Base-by-base conservation (phyloP, 441 rosid genomes). In the Rhodomyrtus psidioides region DNA sequence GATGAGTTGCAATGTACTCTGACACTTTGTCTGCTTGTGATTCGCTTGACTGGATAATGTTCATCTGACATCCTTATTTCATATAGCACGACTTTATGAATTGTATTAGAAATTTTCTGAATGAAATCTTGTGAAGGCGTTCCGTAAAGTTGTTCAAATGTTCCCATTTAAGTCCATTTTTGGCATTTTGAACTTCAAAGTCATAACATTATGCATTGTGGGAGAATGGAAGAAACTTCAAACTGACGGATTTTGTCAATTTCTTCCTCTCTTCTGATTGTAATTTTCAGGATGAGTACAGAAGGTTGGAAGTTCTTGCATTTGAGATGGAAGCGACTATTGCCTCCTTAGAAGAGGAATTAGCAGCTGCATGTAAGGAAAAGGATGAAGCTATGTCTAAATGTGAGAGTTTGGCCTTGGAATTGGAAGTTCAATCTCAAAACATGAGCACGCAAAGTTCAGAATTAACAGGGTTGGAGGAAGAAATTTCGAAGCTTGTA, bases 281-380 rank as follows among this genome's bases (percentile, higher is more conserved):
- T 86, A 54, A 87, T 90, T 59, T 85, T 88, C 88, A 97, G 99
- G 99, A 96, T 86, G 98, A 96, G 8, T 93, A 92, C 88, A 90
- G 60, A 87, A 90, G 90, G 88, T 90, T 97, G 86, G 99, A 96
- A 93, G 94, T 94, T 88, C 94, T 93, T 88, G 96, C 96, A 81
- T 94, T 95, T 94, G 99, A 97, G 90, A 95, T 95, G 99, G 98
- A 97, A 90, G 88, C 96, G 89, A 91, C 95, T 76, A 94, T 94
- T 90, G 97, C 95, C 91, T 93, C 98, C 86, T 85, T 96, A 88
- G 98, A 94, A 87, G 96, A 93, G 89, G 92, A 95, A 87, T 88
- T 95, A 84, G 94, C 91, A 74, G 87, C 90, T 84, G 95, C 93
- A 82, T 87, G 85, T 75, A 90, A 91, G 30, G 98, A 92, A 84